Percentiles rank a stretch among this genome's conserved stretches.
Evolutionary conservation across 306 rosid species (phyloP).

Genomic region (Quercus bicolor): DNA sequence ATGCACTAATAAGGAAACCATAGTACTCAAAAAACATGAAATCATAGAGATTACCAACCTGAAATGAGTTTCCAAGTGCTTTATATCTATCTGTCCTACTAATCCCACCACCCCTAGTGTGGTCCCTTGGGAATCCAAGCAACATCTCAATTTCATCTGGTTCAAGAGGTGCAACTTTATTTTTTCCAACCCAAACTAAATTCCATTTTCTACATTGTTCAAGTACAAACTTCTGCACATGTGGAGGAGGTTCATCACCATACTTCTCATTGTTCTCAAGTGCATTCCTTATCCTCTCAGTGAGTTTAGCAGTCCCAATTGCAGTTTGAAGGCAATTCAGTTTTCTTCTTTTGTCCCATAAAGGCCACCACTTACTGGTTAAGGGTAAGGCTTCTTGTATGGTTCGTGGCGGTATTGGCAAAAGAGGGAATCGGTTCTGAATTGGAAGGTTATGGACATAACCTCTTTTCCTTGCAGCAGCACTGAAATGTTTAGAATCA

Average conservation of each 20-base stretch:
- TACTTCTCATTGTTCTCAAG: conserved; percentile 45
- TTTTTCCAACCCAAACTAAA: conserved; percentile 96
- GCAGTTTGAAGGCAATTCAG: conserved; percentile 80
- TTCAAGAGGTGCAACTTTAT: conserved; percentile 92
- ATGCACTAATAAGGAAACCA: too few relatives aligned
- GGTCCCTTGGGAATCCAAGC: conserved; percentile 88
- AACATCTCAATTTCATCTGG: conserved; percentile 83
- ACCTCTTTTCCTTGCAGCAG: conserved; percentile 92
- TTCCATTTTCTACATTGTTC: conserved; percentile 91
- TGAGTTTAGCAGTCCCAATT: conserved; percentile 62
- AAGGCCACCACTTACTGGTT: conserved; percentile 91
- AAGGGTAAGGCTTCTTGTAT: conserved; percentile 75
- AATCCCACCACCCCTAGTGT: conserved; percentile 94
- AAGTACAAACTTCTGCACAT: conserved; percentile 51
- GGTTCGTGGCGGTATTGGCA: conserved; percentile 72
- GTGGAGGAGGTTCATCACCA: conserved; percentile 52
- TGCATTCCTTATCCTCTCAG: conserved; percentile 72
- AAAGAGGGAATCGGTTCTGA: conserved; percentile 62
- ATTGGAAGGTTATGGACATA: conserved; percentile 92
- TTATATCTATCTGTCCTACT: conserved; percentile 88
- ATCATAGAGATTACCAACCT: conserved; percentile 43
- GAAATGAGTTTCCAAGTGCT: conserved; percentile 95
- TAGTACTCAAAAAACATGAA: not conserved
- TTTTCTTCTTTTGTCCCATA: conserved; percentile 75
- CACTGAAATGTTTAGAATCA: conserved; percentile 79